phyloP scores from a whole-genome alignment of 257 asterid species.

The Anisodus tanguticus region DNA sequence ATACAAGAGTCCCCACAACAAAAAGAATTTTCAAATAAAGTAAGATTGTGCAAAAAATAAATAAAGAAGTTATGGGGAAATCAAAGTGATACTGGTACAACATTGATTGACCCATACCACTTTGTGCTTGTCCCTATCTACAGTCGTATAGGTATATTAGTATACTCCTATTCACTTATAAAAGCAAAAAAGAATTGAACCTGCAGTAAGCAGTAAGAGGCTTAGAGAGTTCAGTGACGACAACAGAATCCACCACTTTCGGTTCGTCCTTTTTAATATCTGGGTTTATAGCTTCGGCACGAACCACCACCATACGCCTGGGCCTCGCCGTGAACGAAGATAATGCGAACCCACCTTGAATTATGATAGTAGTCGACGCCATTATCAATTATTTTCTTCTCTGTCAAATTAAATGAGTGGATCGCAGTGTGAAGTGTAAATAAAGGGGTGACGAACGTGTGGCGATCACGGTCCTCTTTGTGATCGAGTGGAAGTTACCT shows the following conservation, averaged over 20 bases:
- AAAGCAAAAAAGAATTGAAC: slow-evolving; percentile 30
- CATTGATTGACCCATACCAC: background rate
- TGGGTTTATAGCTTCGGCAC: slow-evolving; percentile 80
- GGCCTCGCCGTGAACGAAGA: slow-evolving; percentile 31
- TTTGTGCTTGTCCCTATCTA: background rate
- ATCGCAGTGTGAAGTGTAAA: background rate
- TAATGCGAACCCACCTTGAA: slow-evolving; percentile 41
- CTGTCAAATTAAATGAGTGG: background rate
- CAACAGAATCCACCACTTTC: slow-evolving; percentile 86
- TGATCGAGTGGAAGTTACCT: background rate
- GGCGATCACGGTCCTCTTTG: slow-evolving; percentile 51
- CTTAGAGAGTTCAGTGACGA: slow-evolving; percentile 74
- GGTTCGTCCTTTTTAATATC: slow-evolving; percentile 79
- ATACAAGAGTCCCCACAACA: background rate
- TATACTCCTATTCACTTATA: no score
- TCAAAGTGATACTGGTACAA: background rate
- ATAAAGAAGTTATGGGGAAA: no score
- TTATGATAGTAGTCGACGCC: slow-evolving; percentile 58
- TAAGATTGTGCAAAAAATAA: background rate
- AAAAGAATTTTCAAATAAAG: background rate
- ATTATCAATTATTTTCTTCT: slow-evolving; percentile 30
- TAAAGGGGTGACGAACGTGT: slow-evolving; percentile 44
- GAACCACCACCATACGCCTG: slow-evolving; percentile 71
- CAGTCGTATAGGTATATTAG: background rate
- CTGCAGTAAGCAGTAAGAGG: slow-evolving; percentile 96